These are phyloP conservation scores for Amanita molliuscula DNA, from an alignment of 768 basidiomycete species.

Conservation along the genomic window DNA sequence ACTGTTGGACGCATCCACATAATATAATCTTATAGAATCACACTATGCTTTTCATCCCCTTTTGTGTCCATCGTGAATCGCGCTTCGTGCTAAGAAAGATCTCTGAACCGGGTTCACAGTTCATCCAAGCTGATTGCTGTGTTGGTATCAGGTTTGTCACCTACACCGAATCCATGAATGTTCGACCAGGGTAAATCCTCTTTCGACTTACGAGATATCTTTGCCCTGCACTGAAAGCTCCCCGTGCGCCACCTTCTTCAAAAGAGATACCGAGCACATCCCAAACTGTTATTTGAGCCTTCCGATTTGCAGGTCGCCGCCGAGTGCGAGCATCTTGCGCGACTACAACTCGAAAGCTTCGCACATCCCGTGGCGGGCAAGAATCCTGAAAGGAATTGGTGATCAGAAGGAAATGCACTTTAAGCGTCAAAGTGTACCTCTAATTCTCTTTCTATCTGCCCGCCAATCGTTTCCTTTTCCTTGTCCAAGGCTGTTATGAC, in stretches of 20 bases:
- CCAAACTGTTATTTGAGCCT: conserved; percentile 79
- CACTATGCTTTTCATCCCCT: conserved; percentile 10
- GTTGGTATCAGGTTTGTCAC: conserved; percentile 66
- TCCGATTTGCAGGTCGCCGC: conserved; percentile 41
- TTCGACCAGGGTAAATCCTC: conserved; percentile 2
- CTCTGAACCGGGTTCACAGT: conserved; percentile 43
- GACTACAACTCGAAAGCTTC: conserved; percentile 65
- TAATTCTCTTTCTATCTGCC: conserved; percentile 66
- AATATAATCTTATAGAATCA: conserved; percentile 2
- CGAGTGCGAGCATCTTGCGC: conserved; percentile 52
- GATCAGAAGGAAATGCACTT: neutral
- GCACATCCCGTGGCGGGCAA: conserved; percentile 69
- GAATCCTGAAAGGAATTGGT: conserved; percentile 23
- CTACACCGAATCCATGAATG: conserved; percentile 13
- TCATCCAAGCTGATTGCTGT: conserved; percentile 65
- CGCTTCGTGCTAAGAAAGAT: conserved; percentile 61
- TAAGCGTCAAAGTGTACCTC: conserved; percentile 33
- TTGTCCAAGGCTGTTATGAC: conserved; percentile 36
- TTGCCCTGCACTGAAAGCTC: conserved; percentile 51
- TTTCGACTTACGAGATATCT: conserved; percentile 48
- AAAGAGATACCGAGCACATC: conserved; percentile 46
- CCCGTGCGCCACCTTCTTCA: conserved; percentile 38
- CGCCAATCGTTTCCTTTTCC: conserved; percentile 38
- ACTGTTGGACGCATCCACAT: neutral
- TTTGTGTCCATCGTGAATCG: conserved; percentile 52